Percentiles rank a stretch among this genome's conserved stretches.
Conservation (phyloP, 257 asterid genomes). For the Cynanchum wilfordii region DNA sequence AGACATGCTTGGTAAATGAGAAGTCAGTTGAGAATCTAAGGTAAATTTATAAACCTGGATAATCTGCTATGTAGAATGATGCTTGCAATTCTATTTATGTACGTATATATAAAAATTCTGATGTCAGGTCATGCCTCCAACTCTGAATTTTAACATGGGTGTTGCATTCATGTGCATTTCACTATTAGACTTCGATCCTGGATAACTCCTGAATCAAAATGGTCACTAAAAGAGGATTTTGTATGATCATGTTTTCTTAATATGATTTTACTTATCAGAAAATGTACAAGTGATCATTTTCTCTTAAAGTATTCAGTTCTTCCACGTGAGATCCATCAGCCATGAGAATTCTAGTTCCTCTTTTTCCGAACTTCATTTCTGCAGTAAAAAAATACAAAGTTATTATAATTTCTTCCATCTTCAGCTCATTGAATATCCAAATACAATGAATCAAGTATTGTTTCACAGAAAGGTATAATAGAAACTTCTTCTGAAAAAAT, state of each 20-base stretch:
- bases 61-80: conserved; percentile 12
- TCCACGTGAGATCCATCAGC: conserved; percentile 67
- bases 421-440: neutral
- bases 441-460: neutral
- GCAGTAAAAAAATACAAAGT: conserved; percentile 22
- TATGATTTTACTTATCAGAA: conserved; percentile 23
- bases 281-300: conserved; percentile 77
- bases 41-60: conserved; percentile 24
- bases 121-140: neutral
- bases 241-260: neutral
- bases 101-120: neutral
- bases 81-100: neutral
- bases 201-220: neutral
- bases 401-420: neutral
- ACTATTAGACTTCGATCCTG: neutral
- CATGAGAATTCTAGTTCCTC: conserved; percentile 57
- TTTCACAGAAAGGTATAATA: neutral
- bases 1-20: conserved; percentile 55
- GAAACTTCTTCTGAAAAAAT: neutral
- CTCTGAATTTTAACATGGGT: neutral
- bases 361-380: conserved; percentile 64
- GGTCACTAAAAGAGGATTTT: neutral
- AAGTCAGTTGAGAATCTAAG: conserved; percentile 36
- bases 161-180: neutral
- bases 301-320: conserved; percentile 62